These are phyloP conservation scores for Neofusicoccum ribis DNA, from an alignment of 2,329 filamentous ascomycete genomes.

Conservation along the genomic window DNA sequence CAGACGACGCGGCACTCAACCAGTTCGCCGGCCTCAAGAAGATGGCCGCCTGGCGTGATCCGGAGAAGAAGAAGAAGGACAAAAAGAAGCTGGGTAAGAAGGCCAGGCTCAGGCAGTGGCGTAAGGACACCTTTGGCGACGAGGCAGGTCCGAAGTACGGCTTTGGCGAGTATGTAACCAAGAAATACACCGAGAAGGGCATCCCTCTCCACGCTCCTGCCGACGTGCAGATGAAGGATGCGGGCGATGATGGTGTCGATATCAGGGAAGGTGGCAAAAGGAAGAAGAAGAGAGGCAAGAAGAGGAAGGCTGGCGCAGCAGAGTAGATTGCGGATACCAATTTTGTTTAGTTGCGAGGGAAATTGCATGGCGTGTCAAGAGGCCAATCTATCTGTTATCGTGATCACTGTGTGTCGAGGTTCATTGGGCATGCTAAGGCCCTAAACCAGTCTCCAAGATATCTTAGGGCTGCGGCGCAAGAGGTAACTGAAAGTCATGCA, in stretches of 20 bases:
- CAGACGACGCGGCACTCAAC: slow-evolving; percentile 82
- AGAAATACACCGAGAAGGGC: slow-evolving; percentile 32
- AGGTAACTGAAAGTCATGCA: too few relatives aligned
- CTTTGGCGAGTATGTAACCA: slow-evolving; percentile 34
- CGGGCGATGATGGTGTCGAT: slow-evolving; percentile 37
- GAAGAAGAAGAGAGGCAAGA: slow-evolving; percentile 39
- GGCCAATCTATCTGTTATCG: background rate
- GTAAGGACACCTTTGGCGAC: slow-evolving; percentile 65
- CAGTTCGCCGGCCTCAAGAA: slow-evolving; percentile 93
- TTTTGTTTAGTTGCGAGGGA: background rate
- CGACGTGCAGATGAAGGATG: slow-evolving; percentile 30
- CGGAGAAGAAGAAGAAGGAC: slow-evolving; percentile 85
- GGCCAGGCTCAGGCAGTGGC: slow-evolving; percentile 84
- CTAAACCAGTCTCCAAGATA: too few relatives aligned
- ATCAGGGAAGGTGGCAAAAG: slow-evolving; percentile 34
- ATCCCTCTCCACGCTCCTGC: background rate
- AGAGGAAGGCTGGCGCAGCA: slow-evolving; percentile 30
- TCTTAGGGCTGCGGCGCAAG: too few relatives aligned
- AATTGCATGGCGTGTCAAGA: background rate
- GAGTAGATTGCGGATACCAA: slow-evolving; percentile 1
- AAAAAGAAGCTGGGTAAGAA: slow-evolving; percentile 91
- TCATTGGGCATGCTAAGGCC: too few relatives aligned
- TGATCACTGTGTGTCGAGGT: too few relatives aligned
- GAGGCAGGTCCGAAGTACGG: slow-evolving; percentile 53
- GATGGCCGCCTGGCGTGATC: slow-evolving; percentile 83